Evolutionary conservation across 192 early-diverging fungal genomes (phyloP).

Genomic region (Backusella liffmaniae): DNA sequence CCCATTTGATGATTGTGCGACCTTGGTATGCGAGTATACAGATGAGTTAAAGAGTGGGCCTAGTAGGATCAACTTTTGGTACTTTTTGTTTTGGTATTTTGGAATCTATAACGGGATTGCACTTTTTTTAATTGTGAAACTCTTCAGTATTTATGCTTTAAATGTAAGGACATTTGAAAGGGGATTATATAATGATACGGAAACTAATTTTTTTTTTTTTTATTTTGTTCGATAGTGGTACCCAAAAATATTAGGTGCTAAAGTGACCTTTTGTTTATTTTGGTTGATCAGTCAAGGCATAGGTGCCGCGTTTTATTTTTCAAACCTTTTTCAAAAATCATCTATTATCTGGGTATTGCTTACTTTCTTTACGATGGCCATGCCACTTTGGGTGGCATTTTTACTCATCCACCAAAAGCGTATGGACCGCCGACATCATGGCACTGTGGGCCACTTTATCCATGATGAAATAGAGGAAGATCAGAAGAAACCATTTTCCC

Average conservation of each 20-base stretch:
- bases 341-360: slow-evolving; percentile 68
- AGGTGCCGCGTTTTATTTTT: slow-evolving; percentile 57
- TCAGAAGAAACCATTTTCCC: neutral
- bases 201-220: neutral
- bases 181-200: neutral
- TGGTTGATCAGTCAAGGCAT: slow-evolving; percentile 62
- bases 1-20: slow-evolving; percentile 37
- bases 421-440: slow-evolving; percentile 28
- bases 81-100: slow-evolving; percentile 76
- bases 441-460: neutral
- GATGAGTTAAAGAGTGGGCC: slow-evolving; percentile 20
- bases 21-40: slow-evolving; percentile 7
- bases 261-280: slow-evolving; percentile 61
- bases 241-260: slow-evolving; percentile 63
- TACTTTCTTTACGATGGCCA: slow-evolving; percentile 71
- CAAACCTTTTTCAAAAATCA: slow-evolving; percentile 50
- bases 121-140: slow-evolving; percentile 69
- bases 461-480: neutral
- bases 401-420: slow-evolving; percentile 48
- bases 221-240: slow-evolving; percentile 54
- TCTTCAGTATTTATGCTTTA: slow-evolving; percentile 75
- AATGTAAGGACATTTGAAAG: slow-evolving; percentile 35
- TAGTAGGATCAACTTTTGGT: slow-evolving; percentile 72
- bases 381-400: slow-evolving; percentile 67
- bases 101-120: slow-evolving; percentile 75